Percentiles rank a stretch among this genome's conserved stretches.
Evolutionary conservation across 495 filamentous ascomycete genomes (phyloP).

Genomic region (Aspergillus sclerotiicarbonarius): DNA sequence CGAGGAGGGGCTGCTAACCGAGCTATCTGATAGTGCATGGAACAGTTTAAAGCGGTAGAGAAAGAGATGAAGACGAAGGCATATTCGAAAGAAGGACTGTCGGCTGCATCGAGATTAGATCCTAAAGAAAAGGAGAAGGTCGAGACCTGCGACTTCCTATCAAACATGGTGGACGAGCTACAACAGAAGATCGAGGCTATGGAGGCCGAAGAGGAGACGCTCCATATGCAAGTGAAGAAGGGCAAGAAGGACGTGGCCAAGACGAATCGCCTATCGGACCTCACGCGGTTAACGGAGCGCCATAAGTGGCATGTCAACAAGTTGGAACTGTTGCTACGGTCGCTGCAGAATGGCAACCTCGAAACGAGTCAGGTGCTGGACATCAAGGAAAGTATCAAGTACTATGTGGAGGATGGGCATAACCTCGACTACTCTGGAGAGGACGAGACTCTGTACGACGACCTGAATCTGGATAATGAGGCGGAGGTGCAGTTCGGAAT

Average conservation of each 20-base stretch:
- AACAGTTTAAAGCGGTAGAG: slow-evolving; percentile 99
- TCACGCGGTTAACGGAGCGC: slow-evolving; percentile 78
- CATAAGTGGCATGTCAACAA: slow-evolving; percentile 97
- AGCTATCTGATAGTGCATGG: slow-evolving; percentile 75
- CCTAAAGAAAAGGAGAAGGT: slow-evolving; percentile 91
- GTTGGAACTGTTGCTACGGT: slow-evolving; percentile 84
- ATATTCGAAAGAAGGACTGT: slow-evolving; percentile 96
- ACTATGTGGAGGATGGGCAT: slow-evolving; percentile 90
- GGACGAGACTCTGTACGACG: slow-evolving; percentile 94
- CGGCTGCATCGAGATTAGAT: slow-evolving; percentile 85
- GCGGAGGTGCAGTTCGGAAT: slow-evolving; percentile 80
- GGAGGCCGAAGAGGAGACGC: slow-evolving; percentile 84
- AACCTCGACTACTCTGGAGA: slow-evolving; percentile 81
- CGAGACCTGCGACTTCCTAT: slow-evolving; percentile 81
- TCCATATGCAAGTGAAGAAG: slow-evolving; percentile 90
- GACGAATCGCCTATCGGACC: slow-evolving; percentile 81
- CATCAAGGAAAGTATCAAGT: slow-evolving; percentile 85
- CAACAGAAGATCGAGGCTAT: slow-evolving; percentile 87
- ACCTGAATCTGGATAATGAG: slow-evolving; percentile 87
- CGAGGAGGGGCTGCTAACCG: slow-evolving; percentile 1
- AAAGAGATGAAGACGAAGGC: slow-evolving; percentile 99
- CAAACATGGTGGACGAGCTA: slow-evolving; percentile 85
- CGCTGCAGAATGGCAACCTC: slow-evolving; percentile 87
- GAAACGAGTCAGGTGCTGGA: slow-evolving; percentile 82
- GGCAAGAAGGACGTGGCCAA: slow-evolving; percentile 81